Evolutionary conservation across 1,284 basidiomycete genomes (phyloP), one percentile per base, ranked within the genome.

Genomic region (Sporisorium scitamineum): DNA sequence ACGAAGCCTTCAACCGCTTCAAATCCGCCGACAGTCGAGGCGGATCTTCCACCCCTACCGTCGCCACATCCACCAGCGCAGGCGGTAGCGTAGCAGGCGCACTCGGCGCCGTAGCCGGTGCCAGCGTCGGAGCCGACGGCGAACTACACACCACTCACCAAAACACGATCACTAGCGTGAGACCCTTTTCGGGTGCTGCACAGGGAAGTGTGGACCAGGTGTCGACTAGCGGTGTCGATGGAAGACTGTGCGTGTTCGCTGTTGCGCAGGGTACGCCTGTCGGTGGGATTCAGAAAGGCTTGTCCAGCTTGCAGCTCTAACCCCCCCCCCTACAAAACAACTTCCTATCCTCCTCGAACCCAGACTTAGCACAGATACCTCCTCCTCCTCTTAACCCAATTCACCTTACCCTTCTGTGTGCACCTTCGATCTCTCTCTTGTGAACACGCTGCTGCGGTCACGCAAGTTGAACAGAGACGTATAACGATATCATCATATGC

Each of bases 1-100:
- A 92, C 68, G 93, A 94, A 53, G 97, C 97, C 0, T 99, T 99
- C 88, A 94, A 94, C 81, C 91, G 94, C 41, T 99, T 99, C 91
- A 90, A 92, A 50, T 91, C 93, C 70, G 97, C 97, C 29, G 97
- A 99, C 84, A 90, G 90, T 60, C 91, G 94, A 54, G 97, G 97
- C 39, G 61, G 71, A 0, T 87, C 78, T 18, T 66, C 89, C 5
- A 85, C 87, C 47, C 84, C 87, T 8, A 55, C 5, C 53, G 51
- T 24, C 8, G 22, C 41, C 7, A 20, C 54, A 11, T 39, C 66
- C 5, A 52, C 48, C 11, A 48, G 50, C 3, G 85, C 86, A 0
- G 86, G 83, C 8, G 86, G 85, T 58, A 85, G 42, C 72, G 85
- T 61, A 61, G 87, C 92, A 27, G 96, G 93, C 80, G 91, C 92